Evolutionary conservation across 768 basidiomycete genomes (phyloP).

Genomic region (Hirschioporus abietinus): DNA sequence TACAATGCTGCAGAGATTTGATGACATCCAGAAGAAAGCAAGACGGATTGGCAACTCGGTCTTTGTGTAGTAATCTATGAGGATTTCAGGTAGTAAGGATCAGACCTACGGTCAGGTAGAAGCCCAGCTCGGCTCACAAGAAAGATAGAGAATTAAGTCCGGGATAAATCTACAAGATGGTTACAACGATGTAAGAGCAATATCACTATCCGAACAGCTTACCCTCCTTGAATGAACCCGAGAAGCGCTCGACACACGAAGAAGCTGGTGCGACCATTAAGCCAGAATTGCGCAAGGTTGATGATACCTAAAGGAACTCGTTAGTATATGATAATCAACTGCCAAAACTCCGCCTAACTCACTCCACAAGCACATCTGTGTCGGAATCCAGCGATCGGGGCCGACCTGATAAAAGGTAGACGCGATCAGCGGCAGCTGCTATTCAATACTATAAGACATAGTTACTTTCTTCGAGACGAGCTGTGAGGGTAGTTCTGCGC

Average conservation of each 20-base stretch:
- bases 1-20: conserved; percentile 39
- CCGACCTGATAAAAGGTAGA: conserved; percentile 34
- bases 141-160: conserved; percentile 56
- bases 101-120: background rate
- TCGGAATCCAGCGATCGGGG: conserved; percentile 61
- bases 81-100: too few relatives aligned
- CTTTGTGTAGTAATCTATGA: conserved; percentile 54
- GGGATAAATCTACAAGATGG: conserved; percentile 42
- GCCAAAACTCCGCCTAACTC: background rate
- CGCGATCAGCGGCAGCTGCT: background rate
- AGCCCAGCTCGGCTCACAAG: conserved; percentile 33
- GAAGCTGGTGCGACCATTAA: conserved; percentile 47
- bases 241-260: conserved; percentile 43
- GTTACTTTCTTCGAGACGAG: conserved; percentile 52
- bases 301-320: conserved; percentile 28
- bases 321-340: background rate
- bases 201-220: conserved; percentile 10
- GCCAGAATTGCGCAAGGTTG: conserved; percentile 49
- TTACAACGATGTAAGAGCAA: background rate
- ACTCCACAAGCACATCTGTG: conserved; percentile 53
- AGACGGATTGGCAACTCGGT: conserved; percentile 52
- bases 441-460: background rate
- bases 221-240: conserved; percentile 44
- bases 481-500: conserved; percentile 58
- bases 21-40: conserved; percentile 50